Base-by-base conservation (phyloP, 805 yeast species). In the Candida adriatica region DNA sequence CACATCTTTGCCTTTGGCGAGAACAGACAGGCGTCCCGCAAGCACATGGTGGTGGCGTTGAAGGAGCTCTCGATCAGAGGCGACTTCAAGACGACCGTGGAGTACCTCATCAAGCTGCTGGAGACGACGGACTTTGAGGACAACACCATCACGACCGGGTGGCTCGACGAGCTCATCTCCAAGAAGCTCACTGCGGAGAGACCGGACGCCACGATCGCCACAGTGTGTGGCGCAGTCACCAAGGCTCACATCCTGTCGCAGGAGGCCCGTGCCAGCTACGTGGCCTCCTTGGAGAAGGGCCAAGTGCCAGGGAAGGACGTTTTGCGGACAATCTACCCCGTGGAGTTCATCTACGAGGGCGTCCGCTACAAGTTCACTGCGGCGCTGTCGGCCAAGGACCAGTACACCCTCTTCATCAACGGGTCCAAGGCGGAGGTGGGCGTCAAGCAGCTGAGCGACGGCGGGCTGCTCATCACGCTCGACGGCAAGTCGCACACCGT, bases 1-100 rank as follows among this genome's bases (percentile, higher is more conserved):
- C 99, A 92, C 61, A 92, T 92, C 41, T 92, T 92, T 59, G 96
- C 99, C 20, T 94, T 90, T 62, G 98, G 98, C 59, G 98, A 92
- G 66, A 90, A 88, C 56, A 82, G 99, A 66, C 94, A 85, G 60
- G 95, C 95, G 23, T 85, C 96, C 20, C 83, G 99, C 66, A 88
- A 92, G 60, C 96, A 94, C 54, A 92, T 92, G 98, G 96, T 92
- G 42, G 97, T 92, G 35, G 99, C 98, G 0, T 70, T 92, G 58
- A 92, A 90, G 59, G 98, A 92, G 61, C 74, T 92, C 48, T 81
- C 94, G 34, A 92, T 92, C 50, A 79, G 98, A 61, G 98, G 99
- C 73, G 98, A 92, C 53, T 92, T 92, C 70, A 76, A 95, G 62
- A 92, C 99, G 18, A 92, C 98, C 11, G 96, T 90, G 43, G 99